Percentiles rank a stretch among this genome's conserved stretches.
These are phyloP conservation scores for Mollisia scopiformis DNA, from an alignment of 2,329 filamentous ascomycete species.

Conservation along the genomic window DNA sequence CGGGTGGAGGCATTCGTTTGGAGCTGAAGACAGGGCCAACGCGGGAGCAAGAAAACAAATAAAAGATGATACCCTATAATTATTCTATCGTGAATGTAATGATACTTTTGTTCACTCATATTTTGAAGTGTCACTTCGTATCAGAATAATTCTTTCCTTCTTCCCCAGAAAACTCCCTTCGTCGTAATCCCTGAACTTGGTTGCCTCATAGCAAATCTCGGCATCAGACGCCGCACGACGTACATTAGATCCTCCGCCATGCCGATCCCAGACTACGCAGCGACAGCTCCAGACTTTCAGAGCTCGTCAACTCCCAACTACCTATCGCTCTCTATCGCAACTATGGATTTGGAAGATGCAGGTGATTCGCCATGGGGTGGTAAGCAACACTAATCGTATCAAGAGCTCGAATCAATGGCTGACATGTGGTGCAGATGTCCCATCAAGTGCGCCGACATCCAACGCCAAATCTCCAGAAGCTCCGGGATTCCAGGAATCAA, in stretches of 20 bases:
- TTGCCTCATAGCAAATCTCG: constrained; percentile 13
- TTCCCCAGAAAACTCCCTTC: neutral
- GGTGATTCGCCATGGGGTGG: constrained; percentile 50
- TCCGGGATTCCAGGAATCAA: constrained; percentile 27
- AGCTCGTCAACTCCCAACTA: constrained; percentile 13
- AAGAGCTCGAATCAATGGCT: constrained; percentile 7
- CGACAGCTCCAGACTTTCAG: constrained; percentile 14
- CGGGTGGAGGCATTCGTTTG: neutral
- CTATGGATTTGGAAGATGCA: constrained; percentile 48
- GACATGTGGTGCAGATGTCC: constrained; percentile 40
- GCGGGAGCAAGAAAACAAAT: neutral
- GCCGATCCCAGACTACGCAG: constrained; percentile 19
- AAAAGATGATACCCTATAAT: neutral
- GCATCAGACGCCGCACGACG: constrained; percentile 5
- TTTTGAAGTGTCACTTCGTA: neutral
- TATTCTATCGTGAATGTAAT: neutral
- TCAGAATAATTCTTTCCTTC: neutral
- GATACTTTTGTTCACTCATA: neutral
- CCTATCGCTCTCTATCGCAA: constrained; percentile 20
- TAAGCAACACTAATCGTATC: constrained; percentile 30
- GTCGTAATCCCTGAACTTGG: neutral
- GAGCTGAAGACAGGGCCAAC: neutral
- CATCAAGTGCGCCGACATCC: constrained; percentile 42
- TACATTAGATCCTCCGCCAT: constrained; percentile 6
- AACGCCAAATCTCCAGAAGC: constrained; percentile 31